A percentile compares a stretch with the other conserved stretches of the same genome.
Evolutionary conservation across 1,139 yeast genomes (phyloP).

Genomic region (Diutina ranongensis): DNA sequence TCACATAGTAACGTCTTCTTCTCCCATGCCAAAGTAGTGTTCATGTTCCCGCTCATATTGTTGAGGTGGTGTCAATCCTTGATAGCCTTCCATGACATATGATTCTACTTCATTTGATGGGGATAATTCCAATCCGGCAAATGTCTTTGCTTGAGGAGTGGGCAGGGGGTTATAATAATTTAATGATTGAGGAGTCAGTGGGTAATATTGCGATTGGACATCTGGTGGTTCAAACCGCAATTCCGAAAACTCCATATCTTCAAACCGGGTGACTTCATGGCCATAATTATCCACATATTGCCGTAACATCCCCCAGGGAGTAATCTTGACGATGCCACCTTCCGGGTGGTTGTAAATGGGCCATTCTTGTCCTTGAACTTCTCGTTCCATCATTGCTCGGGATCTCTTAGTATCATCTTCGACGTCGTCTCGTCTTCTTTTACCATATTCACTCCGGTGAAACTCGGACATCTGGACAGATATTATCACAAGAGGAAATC

Average conservation of each 20-base stretch:
- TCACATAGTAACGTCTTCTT: conserved; percentile 3
- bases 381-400: conserved; percentile 11
- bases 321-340: conserved; percentile 52
- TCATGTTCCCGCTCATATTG: conserved; percentile 5
- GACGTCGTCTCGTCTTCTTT: conserved; percentile 15
- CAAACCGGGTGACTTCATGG: conserved; percentile 1
- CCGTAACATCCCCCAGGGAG: conserved; percentile 42
- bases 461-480: neutral
- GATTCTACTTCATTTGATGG: conserved; percentile 3
- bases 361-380: conserved; percentile 31
- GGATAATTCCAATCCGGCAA: neutral
- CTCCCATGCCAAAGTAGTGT: conserved; percentile 5
- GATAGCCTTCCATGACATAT: conserved; percentile 2
- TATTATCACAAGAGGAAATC: neutral
- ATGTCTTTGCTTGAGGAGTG: neutral
- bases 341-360: conserved; percentile 54
- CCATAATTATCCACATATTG: neutral
- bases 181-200: conserved; percentile 5
- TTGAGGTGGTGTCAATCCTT: conserved; percentile 1
- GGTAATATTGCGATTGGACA: neutral
- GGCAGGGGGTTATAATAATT: neutral
- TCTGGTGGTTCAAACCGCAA: conserved; percentile 5
- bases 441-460: conserved; percentile 4
- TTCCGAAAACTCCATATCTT: conserved; percentile 3
- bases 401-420: conserved; percentile 9